phyloP scores from a whole-genome alignment of 306 rosid species.

The Vigna mungo region DNA sequence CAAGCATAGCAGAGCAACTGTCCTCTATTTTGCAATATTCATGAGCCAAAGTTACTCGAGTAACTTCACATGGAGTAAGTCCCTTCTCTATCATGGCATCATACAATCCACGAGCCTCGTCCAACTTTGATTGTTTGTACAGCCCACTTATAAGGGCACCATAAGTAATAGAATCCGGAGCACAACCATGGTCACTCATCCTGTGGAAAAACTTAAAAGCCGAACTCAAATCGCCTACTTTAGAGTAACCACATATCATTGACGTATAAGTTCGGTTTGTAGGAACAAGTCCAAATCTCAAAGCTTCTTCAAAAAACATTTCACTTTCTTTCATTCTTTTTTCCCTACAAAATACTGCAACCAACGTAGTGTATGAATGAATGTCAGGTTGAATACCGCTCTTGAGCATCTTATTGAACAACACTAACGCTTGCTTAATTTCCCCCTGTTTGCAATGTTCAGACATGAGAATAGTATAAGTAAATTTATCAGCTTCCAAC shows the following conservation, averaged over 20 bases:
- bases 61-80: constrained; percentile 84
- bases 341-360: constrained; percentile 76
- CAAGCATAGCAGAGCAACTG: constrained; percentile 66
- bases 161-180: constrained; percentile 70
- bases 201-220: constrained; percentile 68
- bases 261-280: constrained; percentile 84
- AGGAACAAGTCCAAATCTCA: constrained; percentile 68
- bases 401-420: constrained; percentile 84
- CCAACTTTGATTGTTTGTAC: constrained; percentile 74
- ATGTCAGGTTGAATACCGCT: constrained; percentile 78
- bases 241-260: constrained; percentile 88
- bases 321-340: constrained; percentile 70
- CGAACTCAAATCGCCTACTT: constrained; percentile 59
- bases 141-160: constrained; percentile 90
- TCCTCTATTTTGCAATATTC: constrained; percentile 81
- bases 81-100: constrained; percentile 80
- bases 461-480: constrained; percentile 76
- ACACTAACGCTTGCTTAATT: constrained; percentile 61
- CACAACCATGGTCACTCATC: constrained; percentile 78
- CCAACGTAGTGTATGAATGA: constrained; percentile 76
- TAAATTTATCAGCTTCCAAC: constrained; percentile 67
- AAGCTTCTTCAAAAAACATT: constrained; percentile 65
- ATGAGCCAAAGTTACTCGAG: constrained; percentile 77
- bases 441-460: constrained; percentile 77
- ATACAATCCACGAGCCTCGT: constrained; percentile 68